Conservation (phyloP, 352 stramenopile species). For the Phytopythium sindhum region DNA sequence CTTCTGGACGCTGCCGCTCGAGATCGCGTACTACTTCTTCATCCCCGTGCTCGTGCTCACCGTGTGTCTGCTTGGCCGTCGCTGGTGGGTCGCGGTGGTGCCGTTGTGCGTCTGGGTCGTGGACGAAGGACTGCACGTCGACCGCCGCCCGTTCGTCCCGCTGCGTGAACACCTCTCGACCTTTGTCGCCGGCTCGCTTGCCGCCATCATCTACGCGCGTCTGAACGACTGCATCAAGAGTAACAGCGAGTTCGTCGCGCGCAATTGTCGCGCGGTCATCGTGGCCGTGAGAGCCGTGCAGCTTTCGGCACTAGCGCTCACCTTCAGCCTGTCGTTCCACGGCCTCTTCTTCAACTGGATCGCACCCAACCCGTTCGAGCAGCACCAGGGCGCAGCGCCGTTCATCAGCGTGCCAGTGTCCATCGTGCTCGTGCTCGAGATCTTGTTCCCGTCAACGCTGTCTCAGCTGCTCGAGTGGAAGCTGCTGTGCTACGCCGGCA, state of each 20-base stretch:
- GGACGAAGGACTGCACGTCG: conserved; percentile 21
- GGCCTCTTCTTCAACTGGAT: conserved; percentile 43
- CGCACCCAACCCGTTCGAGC: conserved; percentile 11
- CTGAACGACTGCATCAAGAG: conserved; percentile 24
- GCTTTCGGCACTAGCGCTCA: conserved; percentile 14
- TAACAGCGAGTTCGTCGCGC: conserved; percentile 22
- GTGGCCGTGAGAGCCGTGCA: conserved; percentile 20
- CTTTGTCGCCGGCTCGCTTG: conserved; percentile 37
- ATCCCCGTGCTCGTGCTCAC: conserved; percentile 35
- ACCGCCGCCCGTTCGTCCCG: conserved; percentile 18
- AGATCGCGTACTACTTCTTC: conserved; percentile 55
- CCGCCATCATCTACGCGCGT: conserved; percentile 31
- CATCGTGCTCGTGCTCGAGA: conserved; percentile 31
- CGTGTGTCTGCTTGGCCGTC: conserved; percentile 16
- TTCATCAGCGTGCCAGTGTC: conserved; percentile 33
- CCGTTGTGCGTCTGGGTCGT: conserved; percentile 29
- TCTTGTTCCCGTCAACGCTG: conserved; percentile 29
- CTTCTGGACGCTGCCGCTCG: conserved; percentile 46
- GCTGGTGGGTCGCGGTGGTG: conserved; percentile 32
- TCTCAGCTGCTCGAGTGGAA: conserved; percentile 39
- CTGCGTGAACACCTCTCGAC: conserved; percentile 28
- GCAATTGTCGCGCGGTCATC: conserved; percentile 15
- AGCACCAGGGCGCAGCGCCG: conserved; percentile 20
- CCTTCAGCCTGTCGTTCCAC: conserved; percentile 32
- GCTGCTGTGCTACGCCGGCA: conserved; percentile 34